Conservation (phyloP, 768 basidiomycete genomes). For the Gloeopeniophorella convolvens region DNA sequence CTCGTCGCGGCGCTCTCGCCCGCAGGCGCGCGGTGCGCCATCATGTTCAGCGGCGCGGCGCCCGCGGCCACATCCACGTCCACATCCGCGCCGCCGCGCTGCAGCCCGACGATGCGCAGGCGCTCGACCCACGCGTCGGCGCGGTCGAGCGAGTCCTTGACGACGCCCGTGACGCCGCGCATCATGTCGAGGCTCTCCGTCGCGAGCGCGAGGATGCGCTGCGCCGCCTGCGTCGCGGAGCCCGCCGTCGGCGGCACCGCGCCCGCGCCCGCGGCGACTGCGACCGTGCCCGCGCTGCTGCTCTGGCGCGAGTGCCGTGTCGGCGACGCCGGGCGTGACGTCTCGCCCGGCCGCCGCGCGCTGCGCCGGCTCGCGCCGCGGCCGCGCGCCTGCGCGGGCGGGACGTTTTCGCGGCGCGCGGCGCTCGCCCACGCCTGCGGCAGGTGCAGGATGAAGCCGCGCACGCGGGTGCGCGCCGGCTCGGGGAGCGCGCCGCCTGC, state of each 20-base stretch:
- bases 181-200: slow-evolving; percentile 94
- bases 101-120: slow-evolving; percentile 68
- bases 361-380: slow-evolving; percentile 16
- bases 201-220: slow-evolving; percentile 75
- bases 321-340: slow-evolving; percentile 29
- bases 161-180: slow-evolving; percentile 78
- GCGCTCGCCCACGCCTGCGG: slow-evolving; percentile 73
- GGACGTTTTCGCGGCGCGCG: slow-evolving; percentile 22
- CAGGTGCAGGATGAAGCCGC: slow-evolving; percentile 71
- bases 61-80: background rate
- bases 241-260: slow-evolving; percentile 36
- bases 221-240: slow-evolving; percentile 67
- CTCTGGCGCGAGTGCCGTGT: slow-evolving; percentile 24
- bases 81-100: slow-evolving; percentile 37
- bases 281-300: slow-evolving; percentile 23
- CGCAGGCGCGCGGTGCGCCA: slow-evolving; percentile 11
- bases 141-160: slow-evolving; percentile 80
- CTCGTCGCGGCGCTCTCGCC: slow-evolving; percentile 18
- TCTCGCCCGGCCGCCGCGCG: slow-evolving; percentile 18
- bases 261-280: slow-evolving; percentile 19
- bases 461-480: slow-evolving; percentile 66
- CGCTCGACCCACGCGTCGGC: slow-evolving; percentile 91
- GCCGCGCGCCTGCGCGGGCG: slow-evolving; percentile 21
- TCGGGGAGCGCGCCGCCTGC: slow-evolving; percentile 84
- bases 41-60: slow-evolving; percentile 15